phyloP scores from a whole-genome alignment of 1,139 yeast genomes.

The Entelexis paramagnoliae region DNA sequence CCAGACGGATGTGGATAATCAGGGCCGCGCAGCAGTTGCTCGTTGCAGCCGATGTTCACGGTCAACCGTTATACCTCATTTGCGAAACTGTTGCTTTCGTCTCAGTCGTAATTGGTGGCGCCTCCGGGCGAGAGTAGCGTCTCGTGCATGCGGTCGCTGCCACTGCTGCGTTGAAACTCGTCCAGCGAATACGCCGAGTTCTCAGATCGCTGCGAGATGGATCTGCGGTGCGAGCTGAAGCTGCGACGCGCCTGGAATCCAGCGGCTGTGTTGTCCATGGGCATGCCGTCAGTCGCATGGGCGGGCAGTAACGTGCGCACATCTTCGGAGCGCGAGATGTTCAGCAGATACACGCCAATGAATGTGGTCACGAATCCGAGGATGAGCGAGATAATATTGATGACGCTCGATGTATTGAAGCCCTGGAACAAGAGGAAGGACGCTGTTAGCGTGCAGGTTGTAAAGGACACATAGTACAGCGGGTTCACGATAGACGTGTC shows the following conservation, averaged over 20 bases:
- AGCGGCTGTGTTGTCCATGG: constrained; percentile 77
- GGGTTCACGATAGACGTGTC: constrained; percentile 92
- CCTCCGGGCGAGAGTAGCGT: constrained; percentile 12
- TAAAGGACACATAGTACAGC: constrained; percentile 79
- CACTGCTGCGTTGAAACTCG: constrained; percentile 10
- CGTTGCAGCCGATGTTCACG: too few relatives aligned
- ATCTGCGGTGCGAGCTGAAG: constrained; percentile 34
- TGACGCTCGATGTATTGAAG: constrained; percentile 72
- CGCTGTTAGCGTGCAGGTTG: constrained; percentile 78
- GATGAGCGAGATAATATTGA: constrained; percentile 71
- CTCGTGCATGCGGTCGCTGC: constrained; percentile 19
- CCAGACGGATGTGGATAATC: too few relatives aligned
- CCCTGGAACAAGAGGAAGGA: constrained; percentile 81
- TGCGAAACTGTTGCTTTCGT: too few relatives aligned
- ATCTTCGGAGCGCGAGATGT: constrained; percentile 61
- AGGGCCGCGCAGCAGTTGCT: too few relatives aligned
- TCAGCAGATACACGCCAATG: constrained; percentile 75
- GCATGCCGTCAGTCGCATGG: constrained; percentile 61
- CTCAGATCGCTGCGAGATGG: constrained; percentile 24
- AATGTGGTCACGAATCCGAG: constrained; percentile 83
- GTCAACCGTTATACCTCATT: too few relatives aligned
- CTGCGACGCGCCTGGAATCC: constrained; percentile 62
- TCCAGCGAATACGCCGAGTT: constrained; percentile 20
- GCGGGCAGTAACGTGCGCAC: constrained; percentile 39
- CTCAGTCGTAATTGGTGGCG: constrained; percentile 7